Percentiles rank a stretch among this genome's conserved stretches.
Conservation (phyloP, 805 yeast genomes). For the Jamesozyma jinghongensis region DNA sequence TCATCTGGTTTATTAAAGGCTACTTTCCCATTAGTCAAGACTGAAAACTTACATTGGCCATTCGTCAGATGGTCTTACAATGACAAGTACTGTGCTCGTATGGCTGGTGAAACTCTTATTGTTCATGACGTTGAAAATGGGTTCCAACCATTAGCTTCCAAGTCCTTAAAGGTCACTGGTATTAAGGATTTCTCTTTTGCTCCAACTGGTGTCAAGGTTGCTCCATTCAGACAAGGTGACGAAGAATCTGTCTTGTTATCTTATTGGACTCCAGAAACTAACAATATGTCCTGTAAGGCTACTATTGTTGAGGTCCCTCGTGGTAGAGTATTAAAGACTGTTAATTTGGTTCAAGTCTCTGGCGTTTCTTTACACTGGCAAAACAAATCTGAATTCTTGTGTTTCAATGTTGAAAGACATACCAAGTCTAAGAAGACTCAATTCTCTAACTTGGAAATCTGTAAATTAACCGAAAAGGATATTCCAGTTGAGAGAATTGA, state of each 20-base stretch:
- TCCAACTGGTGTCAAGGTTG: conserved; percentile 72
- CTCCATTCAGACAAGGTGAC: conserved; percentile 43
- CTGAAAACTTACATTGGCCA: conserved; percentile 83
- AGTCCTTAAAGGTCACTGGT: conserved; percentile 73
- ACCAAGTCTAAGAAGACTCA: conserved; percentile 89
- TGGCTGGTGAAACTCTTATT: conserved; percentile 86
- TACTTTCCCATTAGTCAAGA: conserved; percentile 77
- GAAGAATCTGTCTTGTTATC: conserved; percentile 62
- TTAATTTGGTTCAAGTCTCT: conserved; percentile 89
- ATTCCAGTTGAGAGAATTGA: conserved; percentile 93
- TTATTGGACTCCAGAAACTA: conserved; percentile 94
- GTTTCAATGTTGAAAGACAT: conserved; percentile 95
- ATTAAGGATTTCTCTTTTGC: conserved; percentile 91
- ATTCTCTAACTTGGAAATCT: conserved; percentile 86
- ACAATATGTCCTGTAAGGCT: conserved; percentile 92
- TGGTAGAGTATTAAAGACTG: conserved; percentile 75
- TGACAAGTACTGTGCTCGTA: conserved; percentile 89
- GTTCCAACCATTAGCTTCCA: conserved; percentile 79
- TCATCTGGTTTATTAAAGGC: conserved; percentile 73
- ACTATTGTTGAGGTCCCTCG: conserved; percentile 81
- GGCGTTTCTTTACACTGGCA: conserved; percentile 94
- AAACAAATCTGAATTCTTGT: conserved; percentile 67
- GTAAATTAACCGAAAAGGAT: conserved; percentile 78
- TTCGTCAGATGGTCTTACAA: conserved; percentile 91
- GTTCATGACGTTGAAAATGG: conserved; percentile 69